Evolutionary conservation across 768 basidiomycete species (phyloP), one percentile per base, ranked within the genome.

Genomic region (Pleurotus djamor): DNA sequence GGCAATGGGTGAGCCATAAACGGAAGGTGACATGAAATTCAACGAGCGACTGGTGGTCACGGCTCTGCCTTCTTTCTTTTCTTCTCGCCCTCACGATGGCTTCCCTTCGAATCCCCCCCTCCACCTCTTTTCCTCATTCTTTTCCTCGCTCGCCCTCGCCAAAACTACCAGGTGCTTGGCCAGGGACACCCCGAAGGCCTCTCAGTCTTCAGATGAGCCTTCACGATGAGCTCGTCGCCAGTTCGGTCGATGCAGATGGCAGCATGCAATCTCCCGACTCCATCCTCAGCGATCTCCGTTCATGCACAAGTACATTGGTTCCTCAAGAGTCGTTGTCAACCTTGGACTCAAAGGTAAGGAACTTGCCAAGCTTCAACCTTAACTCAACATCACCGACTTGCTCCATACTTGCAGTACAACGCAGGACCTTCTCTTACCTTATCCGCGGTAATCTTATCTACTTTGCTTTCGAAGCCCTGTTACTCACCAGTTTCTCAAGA

Each of bases 141-240:
- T 56, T 49, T 12, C 62, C 59, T 57, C 72, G 67, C 51, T 72
- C 62, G 63, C 72, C 65, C 58, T 77, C 61, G 59, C 74, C 69
- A 57, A 47, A 59, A 14, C 38, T 80, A 34, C 81, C 81, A 36
- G 80, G 79, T 47, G 80, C 79, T 4, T 81, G 79, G 79, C 79
- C 80, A 2, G 35, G 60, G 58, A 69, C 65, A 7, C 58, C 61
- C 65, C 45, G 38, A 36, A 57, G 17, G 63, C 28, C 21, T 16
- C 28, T 50, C 49, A 12, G 12, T 28, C 21, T 28, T 28, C 21
- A 28, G 21, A 28, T 28, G 21, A 28, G 21, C 21, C 21, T 28
- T 28, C 21, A 28, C 21, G 21, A 28, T 28, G 21, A 48, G 16
- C 47, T 28, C 21, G 21, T 17, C 16, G 1, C 47, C 54, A 56